These are phyloP conservation scores for Fusarium mangiferae DNA, from an alignment of 2,329 filamentous ascomycete genomes.

Conservation along the genomic window DNA sequence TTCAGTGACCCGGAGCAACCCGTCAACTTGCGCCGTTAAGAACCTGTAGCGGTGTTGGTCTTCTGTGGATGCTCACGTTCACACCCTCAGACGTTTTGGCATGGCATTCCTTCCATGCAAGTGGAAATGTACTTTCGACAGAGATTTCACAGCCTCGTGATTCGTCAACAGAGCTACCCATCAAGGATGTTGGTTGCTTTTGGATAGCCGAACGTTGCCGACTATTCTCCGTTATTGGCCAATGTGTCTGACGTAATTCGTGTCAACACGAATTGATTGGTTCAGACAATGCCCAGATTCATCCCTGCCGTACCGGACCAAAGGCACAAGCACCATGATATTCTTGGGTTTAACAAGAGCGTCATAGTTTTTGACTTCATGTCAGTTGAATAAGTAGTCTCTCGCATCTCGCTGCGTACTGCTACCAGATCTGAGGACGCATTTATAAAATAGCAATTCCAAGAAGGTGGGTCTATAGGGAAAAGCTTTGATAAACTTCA, in stretches of 20 bases:
- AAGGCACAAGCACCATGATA: conserved; percentile 26
- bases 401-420: background rate
- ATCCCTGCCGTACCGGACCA: conserved; percentile 39
- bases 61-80: conserved; percentile 10
- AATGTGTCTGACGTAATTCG: background rate
- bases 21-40: conserved; percentile 19
- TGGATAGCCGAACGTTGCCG: conserved; percentile 41
- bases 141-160: conserved; percentile 40
- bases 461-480: conserved; percentile 11
- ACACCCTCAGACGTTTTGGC: conserved; percentile 19
- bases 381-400: conserved; percentile 13
- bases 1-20: conserved; percentile 18
- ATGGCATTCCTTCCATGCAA: conserved; percentile 30
- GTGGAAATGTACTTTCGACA: conserved; percentile 37
- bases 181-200: conserved; percentile 13
- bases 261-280: conserved; percentile 28
- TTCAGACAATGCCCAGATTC: conserved; percentile 19
- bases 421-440: background rate
- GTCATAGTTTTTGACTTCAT: conserved; percentile 1
- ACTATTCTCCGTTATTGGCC: conserved; percentile 41
- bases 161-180: conserved; percentile 18
- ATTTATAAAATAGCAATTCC: conserved; percentile 3
- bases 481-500: conserved; percentile 31
- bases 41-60: conserved; percentile 21
- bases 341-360: background rate